Base-by-base conservation (phyloP, 495 filamentous ascomycete species). In the Lasiosphaeria hispida region DNA sequence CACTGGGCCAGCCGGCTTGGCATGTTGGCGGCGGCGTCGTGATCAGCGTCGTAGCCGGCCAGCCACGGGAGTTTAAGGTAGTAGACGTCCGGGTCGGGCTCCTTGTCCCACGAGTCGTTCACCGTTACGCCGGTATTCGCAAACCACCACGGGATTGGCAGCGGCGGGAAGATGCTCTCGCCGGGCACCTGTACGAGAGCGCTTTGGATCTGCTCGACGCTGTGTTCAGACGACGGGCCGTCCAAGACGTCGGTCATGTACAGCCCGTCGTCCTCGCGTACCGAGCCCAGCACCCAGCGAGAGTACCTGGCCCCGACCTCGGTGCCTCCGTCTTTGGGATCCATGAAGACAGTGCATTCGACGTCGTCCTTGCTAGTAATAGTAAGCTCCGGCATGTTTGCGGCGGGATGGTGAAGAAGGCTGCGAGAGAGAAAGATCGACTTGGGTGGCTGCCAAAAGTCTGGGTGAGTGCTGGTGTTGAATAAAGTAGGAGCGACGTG, bases 131-230 rank as follows among this genome's bases (percentile, higher is more conserved):
- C 13, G 3, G 48, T 51, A 13, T 10, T 35, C 13, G 48, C 30
- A 14, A 51, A 51, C 7, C 8, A 51, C 48, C 48, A 51, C 30
- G 48, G 48, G 48, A 51, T 51, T 11, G 48, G 48, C 8, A 51
- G 48, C 33, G 34, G 48, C 7, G 15, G 15, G 35, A 51, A 51
- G 33, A 51, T 51, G 33, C 33, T 3, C 15, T 51, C 48, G 48
- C 18, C 18, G 48, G 48, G 48, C 33, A 51, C 35, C 48, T 37
- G 33, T 35, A 15, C n/a, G 13, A 51, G 48, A 17, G 34, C 34
- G 48, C 13, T n/a, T 9, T 51, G 17, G 30, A 50, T 35, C 23
- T 50, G 47, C 47, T 50, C 30, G 47, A 50, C 6, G 10, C 15
- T 50, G 30, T 50, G 47, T 50, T 34, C 30, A 6, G 47, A 50